phyloP scores from a whole-genome alignment of 345 rosid species.

The Streptanthus diversifolius region DNA sequence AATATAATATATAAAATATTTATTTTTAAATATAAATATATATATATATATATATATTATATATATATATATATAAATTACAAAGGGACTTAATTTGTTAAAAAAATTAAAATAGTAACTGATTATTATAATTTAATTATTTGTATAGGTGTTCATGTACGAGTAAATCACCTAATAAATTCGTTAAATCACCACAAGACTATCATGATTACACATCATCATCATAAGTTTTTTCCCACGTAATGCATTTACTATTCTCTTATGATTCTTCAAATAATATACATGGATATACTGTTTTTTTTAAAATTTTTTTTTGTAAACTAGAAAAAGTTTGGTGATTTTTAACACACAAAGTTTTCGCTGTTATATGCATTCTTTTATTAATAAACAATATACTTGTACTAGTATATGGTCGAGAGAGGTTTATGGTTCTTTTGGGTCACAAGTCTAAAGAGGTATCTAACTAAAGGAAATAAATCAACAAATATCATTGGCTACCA shows the following conservation, averaged over 20 bases:
- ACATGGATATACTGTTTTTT: neutral
- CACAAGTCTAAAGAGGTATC: neutral
- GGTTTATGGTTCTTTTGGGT: no score
- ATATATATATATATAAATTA: no score
- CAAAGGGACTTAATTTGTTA: no score
- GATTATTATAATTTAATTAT: no score
- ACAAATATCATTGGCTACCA: slow-evolving; percentile 10
- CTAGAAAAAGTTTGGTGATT: neutral
- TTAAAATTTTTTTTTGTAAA: neutral
- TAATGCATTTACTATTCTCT: neutral
- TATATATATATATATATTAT: no score
- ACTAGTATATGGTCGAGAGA: neutral
- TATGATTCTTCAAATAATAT: neutral
- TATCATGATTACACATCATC: neutral
- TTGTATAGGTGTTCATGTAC: no score
- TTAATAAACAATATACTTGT: neutral
- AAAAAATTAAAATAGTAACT: no score
- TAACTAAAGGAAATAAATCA: neutral
- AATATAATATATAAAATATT: no score
- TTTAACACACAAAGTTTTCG: neutral
- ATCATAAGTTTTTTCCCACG: neutral
- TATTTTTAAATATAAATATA: no score
- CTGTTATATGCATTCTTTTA: neutral
- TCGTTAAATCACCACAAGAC: neutral
- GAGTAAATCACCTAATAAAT: no score